Evolutionary conservation across 768 basidiomycete genomes (phyloP).

Genomic region (Pisolithus tinctorius): DNA sequence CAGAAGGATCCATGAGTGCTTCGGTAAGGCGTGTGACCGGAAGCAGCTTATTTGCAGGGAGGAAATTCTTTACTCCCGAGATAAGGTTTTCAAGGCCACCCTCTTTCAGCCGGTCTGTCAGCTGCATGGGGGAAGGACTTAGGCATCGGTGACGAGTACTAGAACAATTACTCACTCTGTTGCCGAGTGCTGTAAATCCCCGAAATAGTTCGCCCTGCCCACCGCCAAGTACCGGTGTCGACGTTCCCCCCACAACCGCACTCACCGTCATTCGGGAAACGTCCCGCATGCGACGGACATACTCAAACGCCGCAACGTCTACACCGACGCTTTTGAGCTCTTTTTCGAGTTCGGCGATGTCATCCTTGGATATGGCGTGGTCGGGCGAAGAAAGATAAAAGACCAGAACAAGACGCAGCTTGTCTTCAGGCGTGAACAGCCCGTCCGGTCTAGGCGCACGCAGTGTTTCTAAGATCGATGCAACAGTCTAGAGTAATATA

Average conservation of each 20-base stretch:
- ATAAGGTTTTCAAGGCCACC: conserved; percentile 96
- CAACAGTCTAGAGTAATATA: conserved; percentile 47
- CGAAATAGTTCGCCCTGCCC: conserved; percentile 85
- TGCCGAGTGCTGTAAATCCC: conserved; percentile 89
- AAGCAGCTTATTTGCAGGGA: conserved; percentile 90
- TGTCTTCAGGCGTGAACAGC: conserved; percentile 68
- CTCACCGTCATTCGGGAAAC: conserved; percentile 88
- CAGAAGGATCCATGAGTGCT: conserved; percentile 95
- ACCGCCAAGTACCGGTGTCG: conserved; percentile 62
- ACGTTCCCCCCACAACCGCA: conserved; percentile 47
- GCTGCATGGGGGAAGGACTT: conserved; percentile 34
- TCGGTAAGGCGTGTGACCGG: conserved; percentile 90
- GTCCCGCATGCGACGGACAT: conserved; percentile 86
- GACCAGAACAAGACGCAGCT: conserved; percentile 89
- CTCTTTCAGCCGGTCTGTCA: conserved; percentile 89
- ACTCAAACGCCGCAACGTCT: conserved; percentile 80
- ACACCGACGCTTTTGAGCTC: conserved; percentile 80
- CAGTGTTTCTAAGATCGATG: conserved; percentile 81
- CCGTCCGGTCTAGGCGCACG: conserved; percentile 63
- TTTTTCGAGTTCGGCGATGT: conserved; percentile 80
- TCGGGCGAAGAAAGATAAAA: conserved; percentile 89
- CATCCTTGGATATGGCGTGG: conserved; percentile 77
- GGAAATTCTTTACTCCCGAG: conserved; percentile 95
- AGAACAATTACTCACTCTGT: conserved; percentile 49
- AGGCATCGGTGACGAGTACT: background rate